A percentile compares a stretch with the other conserved stretches of the same genome.
These are phyloP conservation scores for Microdochium nivale DNA, from an alignment of 2,329 filamentous ascomycete species.

Conservation along the genomic window DNA sequence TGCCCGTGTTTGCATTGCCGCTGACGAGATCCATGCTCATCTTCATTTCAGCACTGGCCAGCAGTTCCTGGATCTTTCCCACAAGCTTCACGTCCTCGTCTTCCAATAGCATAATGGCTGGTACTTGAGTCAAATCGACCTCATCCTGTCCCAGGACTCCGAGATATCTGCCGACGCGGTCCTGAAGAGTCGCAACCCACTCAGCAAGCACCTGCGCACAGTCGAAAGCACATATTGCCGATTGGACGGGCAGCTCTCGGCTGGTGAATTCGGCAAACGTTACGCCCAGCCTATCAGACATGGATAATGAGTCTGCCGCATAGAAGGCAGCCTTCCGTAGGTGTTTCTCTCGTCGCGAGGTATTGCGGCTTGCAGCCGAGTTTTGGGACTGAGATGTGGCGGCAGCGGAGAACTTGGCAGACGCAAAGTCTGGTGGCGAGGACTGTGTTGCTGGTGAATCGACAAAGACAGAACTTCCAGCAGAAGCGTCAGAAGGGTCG, in stretches of 20 bases:
- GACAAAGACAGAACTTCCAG: conserved; percentile 34
- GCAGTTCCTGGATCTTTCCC: conserved; percentile 71
- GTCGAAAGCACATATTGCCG: conserved; percentile 86
- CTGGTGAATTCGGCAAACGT: conserved; percentile 79
- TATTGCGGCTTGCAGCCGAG: conserved; percentile 30
- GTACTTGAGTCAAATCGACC: conserved; percentile 70
- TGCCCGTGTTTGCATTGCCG: conserved; percentile 37
- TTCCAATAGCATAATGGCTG: conserved; percentile 82
- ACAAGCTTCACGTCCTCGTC: conserved; percentile 85
- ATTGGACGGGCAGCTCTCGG: conserved; percentile 80
- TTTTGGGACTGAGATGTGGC: conserved; percentile 13
- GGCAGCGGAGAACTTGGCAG: conserved; percentile 24
- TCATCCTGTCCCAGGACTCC: conserved; percentile 79
- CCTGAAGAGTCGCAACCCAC: conserved; percentile 89
- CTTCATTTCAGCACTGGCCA: conserved; percentile 70
- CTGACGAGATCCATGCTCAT: conserved; percentile 49
- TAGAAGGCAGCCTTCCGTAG: conserved; percentile 93
- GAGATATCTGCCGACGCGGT: conserved; percentile 82
- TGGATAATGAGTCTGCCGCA: conserved; percentile 81
- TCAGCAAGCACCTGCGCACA: conserved; percentile 90
- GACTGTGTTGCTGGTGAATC: conserved; percentile 44
- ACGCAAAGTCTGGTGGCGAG: conserved; percentile 37
- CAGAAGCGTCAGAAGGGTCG: conserved; percentile 38
- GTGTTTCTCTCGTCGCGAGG: conserved; percentile 73
- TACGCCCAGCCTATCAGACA: conserved; percentile 78